Base-by-base conservation (phyloP, 768 basidiomycete species). In the Ephemerocybe angulata region DNA sequence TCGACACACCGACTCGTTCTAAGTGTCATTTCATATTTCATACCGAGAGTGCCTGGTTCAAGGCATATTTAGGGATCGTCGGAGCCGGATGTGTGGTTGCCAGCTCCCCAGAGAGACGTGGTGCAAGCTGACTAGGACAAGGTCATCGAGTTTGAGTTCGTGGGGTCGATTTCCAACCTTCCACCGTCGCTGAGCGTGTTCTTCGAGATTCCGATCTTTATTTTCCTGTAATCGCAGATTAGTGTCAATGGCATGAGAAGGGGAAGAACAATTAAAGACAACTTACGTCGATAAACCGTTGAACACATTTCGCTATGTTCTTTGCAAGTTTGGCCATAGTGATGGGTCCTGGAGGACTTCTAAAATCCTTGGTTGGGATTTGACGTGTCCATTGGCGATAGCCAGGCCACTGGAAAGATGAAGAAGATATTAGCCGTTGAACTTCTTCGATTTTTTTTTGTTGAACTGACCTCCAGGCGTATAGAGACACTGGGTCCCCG, bases 41-140 rank as follows among this genome's bases (percentile, higher is more conserved):
- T n/a, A n/a, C n/a, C n/a, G n/a, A n/a, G n/a, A n/a, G n/a, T n/a
- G n/a, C n/a, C n/a, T n/a, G n/a, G n/a, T n/a, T 19, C 40, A 42
- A 21, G 19, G 7, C 21, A 13, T 10, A 6, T 42, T n/a, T 24
- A 68, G 59, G 4, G 77, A 77, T 22, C 72, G 76, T 35, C 72
- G 67, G 31, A 90, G 74, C 64, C 87, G 79, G 42, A 90, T 69
- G 54, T 90, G 87, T 21, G 88, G 87, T 56, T 91, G 88, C 88
- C 88, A 91, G 54, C 84, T 85, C 11, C 89, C 88, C 69, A 88
- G 82, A 12, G 88, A 89, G 50, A 90, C 87, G 59, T 91, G 89
- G 69, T 90, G 88, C 52, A 90, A 81, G 60, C 87, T 86, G 60
- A 91, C 85, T 42, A 91, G 79, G 48, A 86, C 72, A 48, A 91